Evolutionary conservation across 352 stramenopile species (phyloP).

Genomic region (Pseudoperonospora humuli): DNA sequence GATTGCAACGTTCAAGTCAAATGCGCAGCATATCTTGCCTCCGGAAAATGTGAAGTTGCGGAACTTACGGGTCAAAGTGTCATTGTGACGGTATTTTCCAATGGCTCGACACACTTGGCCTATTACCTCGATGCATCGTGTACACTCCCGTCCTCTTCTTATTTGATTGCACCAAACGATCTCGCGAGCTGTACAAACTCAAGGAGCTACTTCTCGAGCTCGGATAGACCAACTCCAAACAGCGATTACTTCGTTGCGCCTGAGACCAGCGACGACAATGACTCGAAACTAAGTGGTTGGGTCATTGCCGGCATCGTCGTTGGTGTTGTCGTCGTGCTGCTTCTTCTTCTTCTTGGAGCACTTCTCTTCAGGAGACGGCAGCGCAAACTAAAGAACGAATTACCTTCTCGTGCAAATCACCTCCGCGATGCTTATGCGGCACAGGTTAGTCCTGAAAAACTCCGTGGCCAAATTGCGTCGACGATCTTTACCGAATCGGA

Average conservation of each 20-base stretch:
- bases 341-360: conserved; percentile 10
- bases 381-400: background rate
- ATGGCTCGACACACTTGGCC: conserved; percentile 19
- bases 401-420: background rate
- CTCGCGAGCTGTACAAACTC: conserved; percentile 9
- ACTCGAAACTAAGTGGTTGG: conserved; percentile 7
- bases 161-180: conserved; percentile 9
- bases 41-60: conserved; percentile 15
- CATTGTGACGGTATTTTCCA: conserved; percentile 15
- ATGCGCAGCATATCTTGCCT: conserved; percentile 9
- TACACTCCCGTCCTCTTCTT: background rate
- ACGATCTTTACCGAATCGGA: too few species aligned
- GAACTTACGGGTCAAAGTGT: conserved; percentile 15
- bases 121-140: conserved; percentile 22
- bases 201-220: conserved; percentile 23
- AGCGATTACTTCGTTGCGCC: too few species aligned
- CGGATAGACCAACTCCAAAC: conserved; percentile 3
- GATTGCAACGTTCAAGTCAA: conserved; percentile 20
- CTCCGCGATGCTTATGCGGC: conserved; percentile 14
- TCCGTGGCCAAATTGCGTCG: conserved; percentile 3
- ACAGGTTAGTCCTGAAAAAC: conserved; percentile 14
- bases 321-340: conserved; percentile 8
- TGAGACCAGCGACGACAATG: conserved; percentile 5
- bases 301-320: conserved; percentile 22
- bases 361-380: conserved; percentile 3